Percentiles rank a stretch among this genome's conserved stretches.
These are phyloP conservation scores for Eucalyptus pauciflora DNA, from an alignment of 345 rosid species.

Conservation along the genomic window DNA sequence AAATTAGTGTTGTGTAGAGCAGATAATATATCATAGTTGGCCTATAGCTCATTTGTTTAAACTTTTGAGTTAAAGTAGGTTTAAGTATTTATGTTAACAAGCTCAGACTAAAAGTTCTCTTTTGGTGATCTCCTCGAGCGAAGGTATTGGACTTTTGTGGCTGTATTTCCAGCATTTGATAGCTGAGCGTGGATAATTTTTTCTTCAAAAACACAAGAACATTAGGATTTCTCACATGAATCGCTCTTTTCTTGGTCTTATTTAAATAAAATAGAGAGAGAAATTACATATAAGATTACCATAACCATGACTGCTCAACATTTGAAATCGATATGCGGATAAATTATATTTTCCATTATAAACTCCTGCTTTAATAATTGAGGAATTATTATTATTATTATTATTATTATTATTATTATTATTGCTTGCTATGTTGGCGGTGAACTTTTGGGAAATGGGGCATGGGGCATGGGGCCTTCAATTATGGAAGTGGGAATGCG, in stretches of 20 bases:
- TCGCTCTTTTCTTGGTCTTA: background rate
- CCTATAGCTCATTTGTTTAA: background rate
- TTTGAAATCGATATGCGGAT: background rate
- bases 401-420: background rate
- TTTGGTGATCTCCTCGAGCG: background rate
- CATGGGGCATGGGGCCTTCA: background rate
- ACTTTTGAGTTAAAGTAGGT: background rate
- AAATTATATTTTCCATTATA: background rate
- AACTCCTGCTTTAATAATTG: background rate
- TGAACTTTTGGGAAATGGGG: background rate
- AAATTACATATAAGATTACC: background rate
- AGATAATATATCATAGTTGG: too few species aligned
- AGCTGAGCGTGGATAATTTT: background rate
- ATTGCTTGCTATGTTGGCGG: background rate
- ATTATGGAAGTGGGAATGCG: background rate
- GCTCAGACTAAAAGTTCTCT: background rate
- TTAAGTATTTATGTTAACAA: too few species aligned
- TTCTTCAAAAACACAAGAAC: background rate
- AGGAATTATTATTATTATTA: background rate
- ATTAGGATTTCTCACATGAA: background rate
- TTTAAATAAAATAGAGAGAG: background rate
- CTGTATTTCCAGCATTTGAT: background rate
- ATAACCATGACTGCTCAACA: background rate
- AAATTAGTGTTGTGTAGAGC: background rate
- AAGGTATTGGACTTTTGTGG: background rate